These are phyloP conservation scores for Chalciporus sphaerocephalus DNA, from an alignment of 768 basidiomycete genomes.

Conservation along the genomic window DNA sequence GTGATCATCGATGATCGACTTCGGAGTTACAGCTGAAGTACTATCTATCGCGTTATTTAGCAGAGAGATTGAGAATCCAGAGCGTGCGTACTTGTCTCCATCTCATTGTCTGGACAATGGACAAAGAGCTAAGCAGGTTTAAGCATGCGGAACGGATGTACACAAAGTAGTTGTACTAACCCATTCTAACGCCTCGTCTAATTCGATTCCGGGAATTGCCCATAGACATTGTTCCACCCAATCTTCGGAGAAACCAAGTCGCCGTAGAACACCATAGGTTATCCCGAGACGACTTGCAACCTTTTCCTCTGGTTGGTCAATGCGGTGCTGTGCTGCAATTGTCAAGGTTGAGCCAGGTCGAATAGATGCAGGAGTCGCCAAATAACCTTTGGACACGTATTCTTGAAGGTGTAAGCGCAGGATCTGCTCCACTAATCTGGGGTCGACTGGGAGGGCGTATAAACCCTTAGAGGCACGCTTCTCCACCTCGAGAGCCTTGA, in stretches of 20 bases:
- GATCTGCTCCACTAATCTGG: slow-evolving; percentile 53
- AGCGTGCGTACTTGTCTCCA: slow-evolving; percentile 34
- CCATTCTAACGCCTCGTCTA: slow-evolving; percentile 94
- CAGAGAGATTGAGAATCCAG: neutral
- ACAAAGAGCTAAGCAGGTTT: slow-evolving; percentile 52
- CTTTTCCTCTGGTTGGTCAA: slow-evolving; percentile 69
- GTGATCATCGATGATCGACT: slow-evolving; percentile 1
- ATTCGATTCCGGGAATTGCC: slow-evolving; percentile 57
- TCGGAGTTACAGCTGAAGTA: slow-evolving; percentile 11
- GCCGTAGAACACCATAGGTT: slow-evolving; percentile 74
- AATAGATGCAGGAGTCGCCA: neutral
- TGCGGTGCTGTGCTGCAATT: slow-evolving; percentile 6
- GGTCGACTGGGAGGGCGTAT: slow-evolving; percentile 59
- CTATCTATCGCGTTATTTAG: slow-evolving; percentile 6
- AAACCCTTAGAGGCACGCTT: slow-evolving; percentile 65
- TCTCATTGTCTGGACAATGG: slow-evolving; percentile 58
- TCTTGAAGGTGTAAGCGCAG: slow-evolving; percentile 47
- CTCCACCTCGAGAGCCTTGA: slow-evolving; percentile 85
- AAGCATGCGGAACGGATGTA: slow-evolving; percentile 2
- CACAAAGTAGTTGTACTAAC: slow-evolving; percentile 39
- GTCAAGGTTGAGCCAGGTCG: slow-evolving; percentile 1
- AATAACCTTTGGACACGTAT: slow-evolving; percentile 28
- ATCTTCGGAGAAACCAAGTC: slow-evolving; percentile 70
- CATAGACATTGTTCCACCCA: slow-evolving; percentile 69
- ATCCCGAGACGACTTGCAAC: slow-evolving; percentile 64